phyloP scores from a whole-genome alignment of 352 stramenopile species.

The Globisporangium iwayamae region DNA sequence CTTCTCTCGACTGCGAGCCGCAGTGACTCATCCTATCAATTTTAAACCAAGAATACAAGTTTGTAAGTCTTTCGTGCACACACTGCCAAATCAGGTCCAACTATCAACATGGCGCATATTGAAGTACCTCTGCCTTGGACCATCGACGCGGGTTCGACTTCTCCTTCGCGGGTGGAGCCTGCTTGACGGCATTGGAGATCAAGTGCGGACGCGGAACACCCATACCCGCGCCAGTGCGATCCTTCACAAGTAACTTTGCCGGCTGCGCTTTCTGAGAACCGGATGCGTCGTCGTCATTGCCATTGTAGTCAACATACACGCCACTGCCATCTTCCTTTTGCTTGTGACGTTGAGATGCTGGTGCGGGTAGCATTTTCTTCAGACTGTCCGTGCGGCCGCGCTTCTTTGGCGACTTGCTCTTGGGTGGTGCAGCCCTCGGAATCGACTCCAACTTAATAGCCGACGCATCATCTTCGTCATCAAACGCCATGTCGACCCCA shows the following conservation, averaged over 20 bases:
- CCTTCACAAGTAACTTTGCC: conserved; percentile 69
- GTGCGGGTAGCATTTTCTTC: conserved; percentile 66
- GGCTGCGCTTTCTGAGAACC: conserved; percentile 19
- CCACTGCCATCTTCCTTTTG: conserved; percentile 26
- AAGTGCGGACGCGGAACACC: conserved; percentile 62
- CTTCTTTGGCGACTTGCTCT: conserved; percentile 73
- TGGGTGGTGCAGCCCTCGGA: background rate
- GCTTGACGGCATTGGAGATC: conserved; percentile 74
- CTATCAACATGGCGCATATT: background rate
- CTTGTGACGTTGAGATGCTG: conserved; percentile 67
- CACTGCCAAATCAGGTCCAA: background rate
- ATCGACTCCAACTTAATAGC: conserved; percentile 19
- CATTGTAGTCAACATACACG: background rate
- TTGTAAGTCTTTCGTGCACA: background rate
- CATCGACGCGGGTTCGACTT: conserved; percentile 82
- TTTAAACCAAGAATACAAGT: too few species aligned
- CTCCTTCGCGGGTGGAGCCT: conserved; percentile 74
- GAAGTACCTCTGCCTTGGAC: conserved; percentile 66
- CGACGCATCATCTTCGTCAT: conserved; percentile 8
- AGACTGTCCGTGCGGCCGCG: conserved; percentile 81
- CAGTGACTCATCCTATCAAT: conserved; percentile 66
- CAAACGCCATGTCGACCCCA: conserved; percentile 8
- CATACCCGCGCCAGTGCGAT: conserved; percentile 72
- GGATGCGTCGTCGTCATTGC: conserved; percentile 3
- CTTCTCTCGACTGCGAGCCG: conserved; percentile 80